These are phyloP conservation scores for Leccinum subgranulosum DNA, from an alignment of 768 basidiomycete genomes.

Conservation along the genomic window DNA sequence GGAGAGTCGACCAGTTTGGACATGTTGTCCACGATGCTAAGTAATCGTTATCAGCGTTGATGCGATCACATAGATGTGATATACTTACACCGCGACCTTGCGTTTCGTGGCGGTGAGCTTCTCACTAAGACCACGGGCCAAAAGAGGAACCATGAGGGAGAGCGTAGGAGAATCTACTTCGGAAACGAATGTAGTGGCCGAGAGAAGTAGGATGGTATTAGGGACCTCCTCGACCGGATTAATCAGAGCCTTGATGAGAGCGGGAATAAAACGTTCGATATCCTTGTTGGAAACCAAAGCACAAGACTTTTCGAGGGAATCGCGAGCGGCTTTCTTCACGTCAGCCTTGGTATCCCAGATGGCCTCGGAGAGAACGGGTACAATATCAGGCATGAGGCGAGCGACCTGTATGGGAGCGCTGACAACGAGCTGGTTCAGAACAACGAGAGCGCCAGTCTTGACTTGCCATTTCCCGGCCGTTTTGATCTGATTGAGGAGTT, in stretches of 20 bases:
- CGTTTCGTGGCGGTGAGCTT: conserved; percentile 96
- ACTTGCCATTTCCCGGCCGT: conserved; percentile 97
- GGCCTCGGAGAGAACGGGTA: conserved; percentile 90
- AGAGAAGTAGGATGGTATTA: conserved; percentile 90
- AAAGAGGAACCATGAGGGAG: conserved; percentile 95
- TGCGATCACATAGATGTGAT: conserved; percentile 9
- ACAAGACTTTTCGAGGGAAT: conserved; percentile 91
- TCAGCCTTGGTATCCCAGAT: conserved; percentile 99
- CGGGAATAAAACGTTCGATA: conserved; percentile 94
- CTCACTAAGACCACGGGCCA: conserved; percentile 90
- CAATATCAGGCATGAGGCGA: conserved; percentile 90
- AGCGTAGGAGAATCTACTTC: conserved; percentile 97
- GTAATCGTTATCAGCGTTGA: conserved; percentile 17
- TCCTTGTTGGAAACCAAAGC: conserved; percentile 98
- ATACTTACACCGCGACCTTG: conserved; percentile 91
- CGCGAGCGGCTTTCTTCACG: conserved; percentile 97
- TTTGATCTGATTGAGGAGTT: conserved; percentile 90
- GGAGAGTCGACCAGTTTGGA: conserved; percentile 95
- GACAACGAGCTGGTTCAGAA: conserved; percentile 83
- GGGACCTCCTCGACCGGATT: conserved; percentile 99
- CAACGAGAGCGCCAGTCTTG: conserved; percentile 82
- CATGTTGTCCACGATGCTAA: conserved; percentile 96
- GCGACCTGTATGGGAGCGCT: conserved; percentile 81
- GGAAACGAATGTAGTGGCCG: conserved; percentile 98
- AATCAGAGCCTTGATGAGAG: conserved; percentile 95